phyloP scores from a whole-genome alignment of 768 basidiomycete genomes.

The Leccinum disarticulatum region DNA sequence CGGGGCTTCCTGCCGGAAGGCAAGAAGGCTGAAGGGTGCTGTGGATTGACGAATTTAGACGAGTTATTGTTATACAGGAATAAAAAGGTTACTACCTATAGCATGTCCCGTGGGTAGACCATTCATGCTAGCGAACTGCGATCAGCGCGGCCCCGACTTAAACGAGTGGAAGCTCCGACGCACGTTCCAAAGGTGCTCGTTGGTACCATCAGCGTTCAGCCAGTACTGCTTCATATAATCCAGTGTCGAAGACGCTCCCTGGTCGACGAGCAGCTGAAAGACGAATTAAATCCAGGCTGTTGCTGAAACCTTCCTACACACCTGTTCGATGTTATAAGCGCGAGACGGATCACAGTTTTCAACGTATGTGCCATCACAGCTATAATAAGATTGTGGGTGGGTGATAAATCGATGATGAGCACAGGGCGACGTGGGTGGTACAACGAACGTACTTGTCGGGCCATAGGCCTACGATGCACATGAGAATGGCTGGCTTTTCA shows the following conservation, averaged over 20 bases:
- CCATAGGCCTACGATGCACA: constrained; percentile 54
- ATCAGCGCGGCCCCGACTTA: constrained; percentile 1
- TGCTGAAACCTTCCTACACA: constrained; percentile 20
- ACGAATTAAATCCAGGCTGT: background rate
- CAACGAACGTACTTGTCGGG: constrained; percentile 51
- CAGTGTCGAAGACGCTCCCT: constrained; percentile 58
- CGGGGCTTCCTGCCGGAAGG: constrained; percentile 53
- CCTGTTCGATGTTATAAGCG: constrained; percentile 44
- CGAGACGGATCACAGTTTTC: constrained; percentile 43
- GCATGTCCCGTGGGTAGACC: constrained; percentile 65
- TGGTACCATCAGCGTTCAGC: constrained; percentile 59
- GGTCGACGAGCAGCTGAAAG: constrained; percentile 48
- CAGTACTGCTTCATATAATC: constrained; percentile 62
- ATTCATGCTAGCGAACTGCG: constrained; percentile 53
- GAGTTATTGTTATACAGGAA: background rate
- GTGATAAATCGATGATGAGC: background rate
- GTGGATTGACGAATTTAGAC: constrained; percentile 1
- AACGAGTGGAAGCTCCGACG: constrained; percentile 11
- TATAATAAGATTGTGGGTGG: constrained; percentile 19
- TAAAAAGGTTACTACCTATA: constrained; percentile 22
- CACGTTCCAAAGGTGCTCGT: constrained; percentile 74
- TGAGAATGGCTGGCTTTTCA: background rate
- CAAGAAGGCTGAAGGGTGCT: constrained; percentile 62
- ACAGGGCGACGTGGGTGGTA: background rate
- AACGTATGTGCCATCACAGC: constrained; percentile 51